A percentile compares a stretch with the other conserved stretches of the same genome.
Conservation (phyloP, 2,329 filamentous ascomycete genomes). For the Alternaria arbusti region DNA sequence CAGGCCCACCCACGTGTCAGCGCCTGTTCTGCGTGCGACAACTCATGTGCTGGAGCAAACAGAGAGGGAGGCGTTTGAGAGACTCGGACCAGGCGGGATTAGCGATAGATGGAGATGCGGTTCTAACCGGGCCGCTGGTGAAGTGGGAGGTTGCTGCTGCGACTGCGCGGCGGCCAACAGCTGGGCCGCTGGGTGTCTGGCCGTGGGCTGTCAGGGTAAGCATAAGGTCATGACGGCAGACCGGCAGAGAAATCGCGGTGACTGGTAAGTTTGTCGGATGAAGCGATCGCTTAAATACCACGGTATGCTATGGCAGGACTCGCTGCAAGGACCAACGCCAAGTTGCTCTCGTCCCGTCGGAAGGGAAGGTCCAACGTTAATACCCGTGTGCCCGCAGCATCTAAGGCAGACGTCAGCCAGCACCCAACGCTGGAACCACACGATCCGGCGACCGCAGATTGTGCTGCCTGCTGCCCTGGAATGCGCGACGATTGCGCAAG, state of each 20-base stretch:
- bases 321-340: conserved; percentile 15
- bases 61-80: background rate
- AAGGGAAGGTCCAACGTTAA: conserved; percentile 14
- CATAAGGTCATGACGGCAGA: conserved; percentile 6
- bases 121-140: conserved; percentile 12
- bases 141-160: background rate
- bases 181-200: background rate
- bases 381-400: conserved; percentile 19
- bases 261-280: conserved; percentile 4
- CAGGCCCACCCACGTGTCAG: conserved; percentile 26
- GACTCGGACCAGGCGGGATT: background rate
- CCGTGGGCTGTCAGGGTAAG: background rate
- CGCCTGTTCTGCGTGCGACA: conserved; percentile 15
- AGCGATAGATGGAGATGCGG: conserved; percentile 8
- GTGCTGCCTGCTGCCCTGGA: background rate
- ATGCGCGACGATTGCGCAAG: background rate
- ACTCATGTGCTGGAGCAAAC: conserved; percentile 5
- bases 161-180: background rate
- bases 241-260: conserved; percentile 1
- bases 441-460: conserved; percentile 9
- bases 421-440: conserved; percentile 12
- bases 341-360: conserved; percentile 6
- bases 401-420: background rate
- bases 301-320: background rate
- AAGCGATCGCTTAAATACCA: conserved; percentile 10